Evolutionary conservation across 2,329 filamentous ascomycete genomes (phyloP).

Genomic region (Fusarium irregulare): DNA sequence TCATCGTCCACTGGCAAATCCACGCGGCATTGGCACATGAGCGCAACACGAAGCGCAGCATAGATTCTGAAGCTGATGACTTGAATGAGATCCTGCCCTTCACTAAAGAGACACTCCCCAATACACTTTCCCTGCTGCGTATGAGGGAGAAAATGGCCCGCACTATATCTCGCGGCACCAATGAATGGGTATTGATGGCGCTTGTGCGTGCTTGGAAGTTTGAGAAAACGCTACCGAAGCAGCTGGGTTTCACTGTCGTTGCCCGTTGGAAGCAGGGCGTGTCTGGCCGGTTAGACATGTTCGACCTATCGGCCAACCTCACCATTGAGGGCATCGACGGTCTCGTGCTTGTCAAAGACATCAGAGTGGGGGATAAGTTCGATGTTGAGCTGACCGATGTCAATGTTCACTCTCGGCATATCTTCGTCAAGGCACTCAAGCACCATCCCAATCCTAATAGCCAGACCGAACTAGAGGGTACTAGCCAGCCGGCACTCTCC

Average conservation of each 20-base stretch:
- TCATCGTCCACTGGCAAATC: slow-evolving; percentile 75
- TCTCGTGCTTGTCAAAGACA: slow-evolving; percentile 54
- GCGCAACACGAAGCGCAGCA: slow-evolving; percentile 47
- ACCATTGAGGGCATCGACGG: slow-evolving; percentile 53
- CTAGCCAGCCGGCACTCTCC: slow-evolving; percentile 28
- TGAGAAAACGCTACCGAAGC: slow-evolving; percentile 60
- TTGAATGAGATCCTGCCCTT: slow-evolving; percentile 60
- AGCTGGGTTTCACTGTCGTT: slow-evolving; percentile 61
- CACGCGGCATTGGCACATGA: slow-evolving; percentile 66
- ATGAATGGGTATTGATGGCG: slow-evolving; percentile 69
- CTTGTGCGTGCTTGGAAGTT: slow-evolving; percentile 70
- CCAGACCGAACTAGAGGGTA: not conserved
- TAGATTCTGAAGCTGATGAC: slow-evolving; percentile 46
- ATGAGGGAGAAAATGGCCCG: slow-evolving; percentile 65
- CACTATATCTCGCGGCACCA: slow-evolving; percentile 56
- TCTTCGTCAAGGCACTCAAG: slow-evolving; percentile 60
- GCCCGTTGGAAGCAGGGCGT: slow-evolving; percentile 52
- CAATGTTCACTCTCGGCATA: slow-evolving; percentile 59
- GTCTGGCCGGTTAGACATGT: slow-evolving; percentile 62
- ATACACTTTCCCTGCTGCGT: slow-evolving; percentile 62
- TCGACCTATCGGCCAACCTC: slow-evolving; percentile 59
- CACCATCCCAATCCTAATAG: slow-evolving; percentile 16
- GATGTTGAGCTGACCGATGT: slow-evolving; percentile 66
- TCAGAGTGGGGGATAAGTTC: slow-evolving; percentile 64
- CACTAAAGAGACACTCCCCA: slow-evolving; percentile 53